Conservation (phyloP, 352 stramenopile genomes). For the Phytophthora pluvialis region DNA sequence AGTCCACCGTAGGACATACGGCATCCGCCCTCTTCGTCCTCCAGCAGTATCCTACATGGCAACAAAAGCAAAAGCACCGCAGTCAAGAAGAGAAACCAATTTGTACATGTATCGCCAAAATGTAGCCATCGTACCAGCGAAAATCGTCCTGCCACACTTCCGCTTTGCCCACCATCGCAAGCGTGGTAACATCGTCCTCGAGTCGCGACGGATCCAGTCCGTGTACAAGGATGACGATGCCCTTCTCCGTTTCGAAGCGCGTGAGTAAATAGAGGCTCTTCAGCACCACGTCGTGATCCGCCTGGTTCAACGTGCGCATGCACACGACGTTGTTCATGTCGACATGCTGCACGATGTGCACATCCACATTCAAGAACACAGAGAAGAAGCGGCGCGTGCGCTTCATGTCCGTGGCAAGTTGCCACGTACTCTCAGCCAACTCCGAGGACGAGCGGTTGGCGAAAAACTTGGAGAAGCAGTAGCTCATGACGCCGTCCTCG, state of each 20-base stretch:
- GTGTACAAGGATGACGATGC: conserved; percentile 44
- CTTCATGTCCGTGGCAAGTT: conserved; percentile 36
- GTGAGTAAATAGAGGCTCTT: conserved; percentile 56
- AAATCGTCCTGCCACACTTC: conserved; percentile 54
- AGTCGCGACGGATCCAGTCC: conserved; percentile 44
- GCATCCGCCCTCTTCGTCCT: conserved; percentile 45
- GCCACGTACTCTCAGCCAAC: conserved; percentile 41
- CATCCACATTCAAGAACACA: conserved; percentile 47
- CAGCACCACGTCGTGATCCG: conserved; percentile 46
- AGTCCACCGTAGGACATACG: conserved; percentile 46
- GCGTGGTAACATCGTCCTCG: conserved; percentile 44
- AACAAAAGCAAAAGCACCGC: conserved; percentile 3
- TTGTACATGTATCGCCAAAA: background rate
- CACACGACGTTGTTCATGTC: conserved; percentile 54
- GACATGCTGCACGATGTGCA: conserved; percentile 47
- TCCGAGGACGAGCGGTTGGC: conserved; percentile 29
- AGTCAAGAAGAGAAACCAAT: background rate
- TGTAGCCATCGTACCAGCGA: conserved; percentile 33
- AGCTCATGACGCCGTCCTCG: conserved; percentile 35
- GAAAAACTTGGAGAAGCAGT: conserved; percentile 56
- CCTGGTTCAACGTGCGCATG: conserved; percentile 49
- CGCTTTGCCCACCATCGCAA: conserved; percentile 46
- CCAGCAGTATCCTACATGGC: conserved; percentile 42
- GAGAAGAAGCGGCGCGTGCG: conserved; percentile 43
- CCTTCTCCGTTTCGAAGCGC: conserved; percentile 53